These are phyloP conservation scores for Exobasidium rhododendri DNA, from an alignment of 1,284 basidiomycete species.

Conservation along the genomic window DNA sequence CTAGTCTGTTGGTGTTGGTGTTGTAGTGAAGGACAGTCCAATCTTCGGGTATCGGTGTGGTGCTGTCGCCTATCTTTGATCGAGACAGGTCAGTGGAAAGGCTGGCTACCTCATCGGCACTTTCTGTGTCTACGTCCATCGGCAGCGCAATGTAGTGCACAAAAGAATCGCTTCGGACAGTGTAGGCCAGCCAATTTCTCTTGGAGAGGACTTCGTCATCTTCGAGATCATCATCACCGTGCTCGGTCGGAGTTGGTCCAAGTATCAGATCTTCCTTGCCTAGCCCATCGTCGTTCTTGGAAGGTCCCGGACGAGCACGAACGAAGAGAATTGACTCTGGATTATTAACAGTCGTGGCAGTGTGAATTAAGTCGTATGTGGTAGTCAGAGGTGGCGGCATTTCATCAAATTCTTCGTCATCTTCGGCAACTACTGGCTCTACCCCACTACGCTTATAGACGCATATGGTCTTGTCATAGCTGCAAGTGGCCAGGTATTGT, in stretches of 20 bases:
- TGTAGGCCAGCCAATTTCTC: constrained; percentile 39
- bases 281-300: background rate
- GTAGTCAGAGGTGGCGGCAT: constrained; percentile 19
- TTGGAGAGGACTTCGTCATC: background rate
- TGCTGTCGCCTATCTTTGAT: constrained; percentile 3
- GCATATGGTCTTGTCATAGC: constrained; percentile 42
- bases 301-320: constrained; percentile 21
- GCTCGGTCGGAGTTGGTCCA: background rate
- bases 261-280: background rate
- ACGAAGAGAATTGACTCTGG: constrained; percentile 48
- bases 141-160: constrained; percentile 46
- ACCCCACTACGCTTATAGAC: constrained; percentile 30
- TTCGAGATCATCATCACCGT: background rate
- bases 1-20: constrained; percentile 39
- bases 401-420: constrained; percentile 18
- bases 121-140: constrained; percentile 15
- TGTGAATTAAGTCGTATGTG: constrained; percentile 25
- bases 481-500: constrained; percentile 39
- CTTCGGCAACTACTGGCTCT: constrained; percentile 5
- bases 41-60: constrained; percentile 12
- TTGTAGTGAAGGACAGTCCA: constrained; percentile 37
- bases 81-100: background rate
- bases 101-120: background rate
- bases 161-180: constrained; percentile 33
- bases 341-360: constrained; percentile 35